These are phyloP conservation scores for Kodamaea fungicola DNA, from an alignment of 1,139 yeast genomes.

Conservation along the genomic window DNA sequence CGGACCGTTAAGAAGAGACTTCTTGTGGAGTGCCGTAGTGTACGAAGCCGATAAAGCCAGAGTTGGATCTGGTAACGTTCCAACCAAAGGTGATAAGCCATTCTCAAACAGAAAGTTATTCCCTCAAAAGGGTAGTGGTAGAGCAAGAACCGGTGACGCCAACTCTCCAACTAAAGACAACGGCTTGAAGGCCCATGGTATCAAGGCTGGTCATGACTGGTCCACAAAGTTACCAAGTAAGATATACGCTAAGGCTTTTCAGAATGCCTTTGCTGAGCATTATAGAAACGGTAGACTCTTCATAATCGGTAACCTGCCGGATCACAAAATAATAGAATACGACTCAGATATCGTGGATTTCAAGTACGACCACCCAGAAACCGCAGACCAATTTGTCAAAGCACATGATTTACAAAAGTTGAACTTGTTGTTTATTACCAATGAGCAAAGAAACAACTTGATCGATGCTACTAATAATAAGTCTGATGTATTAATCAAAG, in stretches of 20 bases:
- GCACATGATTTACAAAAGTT: slow-evolving; percentile 52
- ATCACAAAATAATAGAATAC: slow-evolving; percentile 1
- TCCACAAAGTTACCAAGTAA: slow-evolving; percentile 77
- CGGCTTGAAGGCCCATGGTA: slow-evolving; percentile 88
- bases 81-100: slow-evolving; percentile 82
- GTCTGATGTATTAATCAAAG: slow-evolving; percentile 69
- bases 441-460: slow-evolving; percentile 51
- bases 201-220: slow-evolving; percentile 88
- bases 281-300: slow-evolving; percentile 71
- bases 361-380: slow-evolving; percentile 42
- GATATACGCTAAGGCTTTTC: slow-evolving; percentile 70
- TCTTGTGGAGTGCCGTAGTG: slow-evolving; percentile 91
- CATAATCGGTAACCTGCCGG: slow-evolving; percentile 54
- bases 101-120: slow-evolving; percentile 79
- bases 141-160: slow-evolving; percentile 94
- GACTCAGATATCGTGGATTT: slow-evolving; percentile 42
- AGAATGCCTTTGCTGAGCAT: slow-evolving; percentile 77
- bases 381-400: slow-evolving; percentile 57
- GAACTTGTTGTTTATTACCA: slow-evolving; percentile 66
- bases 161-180: slow-evolving; percentile 90
- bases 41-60: slow-evolving; percentile 87
- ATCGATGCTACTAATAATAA: slow-evolving; percentile 48
- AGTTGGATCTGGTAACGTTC: slow-evolving; percentile 85
- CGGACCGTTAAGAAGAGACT: slow-evolving; percentile 80
- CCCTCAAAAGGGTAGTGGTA: slow-evolving; percentile 92